A percentile compares a stretch with the other conserved stretches of the same genome.
These are phyloP conservation scores for Escallonia rubra DNA, from an alignment of 129 eudicot genomes.

Conservation along the genomic window DNA sequence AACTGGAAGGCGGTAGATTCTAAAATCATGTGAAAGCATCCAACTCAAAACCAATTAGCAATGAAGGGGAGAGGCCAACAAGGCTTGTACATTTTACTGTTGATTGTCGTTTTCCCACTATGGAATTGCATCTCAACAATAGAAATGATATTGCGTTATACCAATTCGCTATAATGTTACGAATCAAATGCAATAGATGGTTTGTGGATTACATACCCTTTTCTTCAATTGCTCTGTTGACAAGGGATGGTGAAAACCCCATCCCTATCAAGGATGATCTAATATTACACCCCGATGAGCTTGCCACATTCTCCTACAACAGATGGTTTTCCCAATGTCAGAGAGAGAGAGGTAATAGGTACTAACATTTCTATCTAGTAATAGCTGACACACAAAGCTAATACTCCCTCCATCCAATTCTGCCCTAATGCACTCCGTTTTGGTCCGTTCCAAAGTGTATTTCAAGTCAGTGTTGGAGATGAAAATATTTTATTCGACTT, in stretches of 20 bases:
- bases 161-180: neutral
- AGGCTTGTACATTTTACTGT: too few species aligned
- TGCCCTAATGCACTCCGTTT: neutral
- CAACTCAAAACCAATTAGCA: too few species aligned
- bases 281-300: constrained; percentile 75
- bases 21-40: too few species aligned
- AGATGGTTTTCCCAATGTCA: neutral
- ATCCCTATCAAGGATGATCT: constrained; percentile 81
- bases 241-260: constrained; percentile 75
- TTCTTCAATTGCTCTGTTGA: constrained; percentile 74
- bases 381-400: neutral
- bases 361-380: neutral
- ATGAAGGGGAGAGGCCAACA: too few species aligned
- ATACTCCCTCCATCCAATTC: neutral
- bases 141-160: too few species aligned
- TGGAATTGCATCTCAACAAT: too few species aligned
- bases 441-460: neutral
- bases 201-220: constrained; percentile 46
- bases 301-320: constrained; percentile 66
- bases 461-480: neutral
- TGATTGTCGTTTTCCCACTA: too few species aligned
- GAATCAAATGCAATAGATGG: neutral
- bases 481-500: neutral
- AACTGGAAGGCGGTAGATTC: too few species aligned
- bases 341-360: neutral